These are phyloP conservation scores for Heimioporus retisporus DNA, from an alignment of 1,284 basidiomycete genomes.

Conservation along the genomic window DNA sequence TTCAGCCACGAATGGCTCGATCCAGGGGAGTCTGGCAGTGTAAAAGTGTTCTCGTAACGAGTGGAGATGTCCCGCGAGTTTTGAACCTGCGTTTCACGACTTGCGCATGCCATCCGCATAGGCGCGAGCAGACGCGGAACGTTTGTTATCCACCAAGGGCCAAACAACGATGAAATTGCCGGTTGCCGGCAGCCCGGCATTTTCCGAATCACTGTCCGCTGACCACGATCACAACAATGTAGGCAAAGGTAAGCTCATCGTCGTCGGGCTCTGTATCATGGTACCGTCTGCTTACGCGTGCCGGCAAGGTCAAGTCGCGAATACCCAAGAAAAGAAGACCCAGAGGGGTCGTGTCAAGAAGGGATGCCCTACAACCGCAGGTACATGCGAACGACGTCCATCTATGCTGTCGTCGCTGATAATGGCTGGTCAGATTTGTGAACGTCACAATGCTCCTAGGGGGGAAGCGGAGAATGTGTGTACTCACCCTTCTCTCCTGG, in stretches of 20 bases:
- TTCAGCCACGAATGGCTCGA: conserved; percentile 79
- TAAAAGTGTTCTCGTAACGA: conserved; percentile 88
- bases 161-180: conserved; percentile 78
- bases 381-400: conserved; percentile 55
- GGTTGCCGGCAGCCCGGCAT: too few relatives aligned
- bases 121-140: conserved; percentile 60
- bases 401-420: conserved; percentile 9
- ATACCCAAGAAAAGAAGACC: conserved; percentile 96
- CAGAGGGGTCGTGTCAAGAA: conserved; percentile 98
- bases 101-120: conserved; percentile 70
- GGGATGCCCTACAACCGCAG: conserved; percentile 95
- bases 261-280: too few relatives aligned
- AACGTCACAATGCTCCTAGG: conserved; percentile 93
- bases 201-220: too few relatives aligned
- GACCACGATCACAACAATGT: too few relatives aligned
- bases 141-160: conserved; percentile 72
- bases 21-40: conserved; percentile 84
- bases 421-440: conserved; percentile 76
- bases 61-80: conserved; percentile 83
- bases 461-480: conserved; percentile 98
- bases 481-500: conserved; percentile 50
- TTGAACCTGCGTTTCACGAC: conserved; percentile 63
- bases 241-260: too few relatives aligned
- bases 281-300: too few relatives aligned
- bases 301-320: too few relatives aligned